Evolutionary conservation across 805 yeast species (phyloP), one percentile per base, ranked within the genome.

Genomic region (Yamadazyma sp.): DNA sequence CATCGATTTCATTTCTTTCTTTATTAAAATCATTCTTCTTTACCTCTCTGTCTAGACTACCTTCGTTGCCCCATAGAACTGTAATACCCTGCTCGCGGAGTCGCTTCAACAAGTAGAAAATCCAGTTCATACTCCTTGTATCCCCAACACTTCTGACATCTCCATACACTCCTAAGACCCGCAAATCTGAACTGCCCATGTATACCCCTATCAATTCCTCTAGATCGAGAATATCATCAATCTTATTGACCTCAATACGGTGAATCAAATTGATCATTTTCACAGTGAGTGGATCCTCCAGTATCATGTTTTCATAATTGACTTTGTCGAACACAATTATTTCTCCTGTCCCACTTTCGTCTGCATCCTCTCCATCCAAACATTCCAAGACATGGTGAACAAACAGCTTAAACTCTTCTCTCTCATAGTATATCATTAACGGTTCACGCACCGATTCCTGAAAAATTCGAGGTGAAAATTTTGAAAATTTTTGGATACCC

Each of bases 381-480:
- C n/a, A n/a, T n/a, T n/a, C n/a, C 20, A 27, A 11, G 14, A 14
- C 16, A 24, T n/a, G 27, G 12, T 32, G 21, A 7, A 32, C 18
- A 32, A 32, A 32, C 20, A 15, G 22, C 15, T 23, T 32, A 11
- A 32, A 32, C 20, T 16, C 28, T 4, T 11, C 12, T 10, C 21
- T 5, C n/a, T 32, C 35, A 32, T 23, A 32, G 21, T 32, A 32
- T 8, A 19, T 19, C 33, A 30, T 30, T 6, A n/a, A n/a, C n/a
- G n/a, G n/a, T n/a, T 30, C 20, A 24, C 19, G 20, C 20, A 19
- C 33, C 14, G 14, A 12, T 15, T n/a, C n/a, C n/a, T 14, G 28
- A 33, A 24, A 33, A 33, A 33, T 23, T 14, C 29, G 17, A 25
- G 36, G 24, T 29, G 25, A 33, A 33, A 33, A 22, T 33, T 33